These are phyloP conservation scores for Plenodomus lindquistii DNA, from an alignment of 2,329 filamentous ascomycete genomes.

Conservation along the genomic window DNA sequence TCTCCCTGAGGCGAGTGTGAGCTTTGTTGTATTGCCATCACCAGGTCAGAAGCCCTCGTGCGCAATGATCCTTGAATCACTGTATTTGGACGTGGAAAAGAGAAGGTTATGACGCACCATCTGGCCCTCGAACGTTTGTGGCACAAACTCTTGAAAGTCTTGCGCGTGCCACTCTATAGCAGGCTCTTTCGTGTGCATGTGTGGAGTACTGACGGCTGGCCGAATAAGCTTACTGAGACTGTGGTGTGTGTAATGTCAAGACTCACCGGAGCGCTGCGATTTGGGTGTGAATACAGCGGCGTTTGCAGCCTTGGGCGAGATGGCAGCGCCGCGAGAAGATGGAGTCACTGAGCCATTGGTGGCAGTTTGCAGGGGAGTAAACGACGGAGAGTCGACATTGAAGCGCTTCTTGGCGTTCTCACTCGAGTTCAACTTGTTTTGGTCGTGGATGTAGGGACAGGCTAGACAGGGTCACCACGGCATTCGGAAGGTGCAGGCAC, in stretches of 20 bases:
- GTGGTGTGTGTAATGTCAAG: not conserved
- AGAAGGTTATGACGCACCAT: conserved; percentile 48
- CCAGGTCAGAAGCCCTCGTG: not conserved
- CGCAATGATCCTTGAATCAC: not conserved
- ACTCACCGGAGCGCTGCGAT: conserved; percentile 50
- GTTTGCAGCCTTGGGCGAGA: conserved; percentile 88
- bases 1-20: conserved; percentile 32
- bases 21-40: conserved; percentile 6
- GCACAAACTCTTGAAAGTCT: conserved; percentile 58
- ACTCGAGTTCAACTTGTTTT: conserved; percentile 62
- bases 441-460: conserved; percentile 88
- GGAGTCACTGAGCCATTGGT: conserved; percentile 52
- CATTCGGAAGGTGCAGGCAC: conserved; percentile 6
- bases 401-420: conserved; percentile 72
- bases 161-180: conserved; percentile 54
- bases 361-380: conserved; percentile 70
- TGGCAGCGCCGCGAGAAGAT: conserved; percentile 69
- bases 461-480: conserved; percentile 32
- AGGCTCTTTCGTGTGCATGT: conserved; percentile 51
- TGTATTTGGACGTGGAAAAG: not conserved
- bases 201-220: conserved; percentile 49
- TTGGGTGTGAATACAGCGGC: conserved; percentile 84
- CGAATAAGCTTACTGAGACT: conserved; percentile 16
- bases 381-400: conserved; percentile 95
- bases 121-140: conserved; percentile 57